A percentile compares a stretch with the other conserved stretches of the same genome.
Evolutionary conservation across 768 basidiomycete species (phyloP).

Genomic region (Lepiota brunneoincarnata): DNA sequence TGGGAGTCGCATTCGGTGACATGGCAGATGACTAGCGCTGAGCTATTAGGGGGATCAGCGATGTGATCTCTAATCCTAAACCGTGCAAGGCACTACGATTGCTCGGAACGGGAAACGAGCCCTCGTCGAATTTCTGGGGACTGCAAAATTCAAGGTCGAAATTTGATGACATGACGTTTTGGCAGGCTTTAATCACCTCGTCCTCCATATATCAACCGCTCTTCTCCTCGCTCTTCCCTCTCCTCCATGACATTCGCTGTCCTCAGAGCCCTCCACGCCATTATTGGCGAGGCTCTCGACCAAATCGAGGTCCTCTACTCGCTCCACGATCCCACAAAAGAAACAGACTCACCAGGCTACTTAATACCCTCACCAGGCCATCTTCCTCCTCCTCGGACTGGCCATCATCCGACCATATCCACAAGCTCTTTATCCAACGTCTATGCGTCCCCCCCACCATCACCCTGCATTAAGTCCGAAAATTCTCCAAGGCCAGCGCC

Average conservation of each 20-base stretch:
- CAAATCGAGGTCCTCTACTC: slow-evolving; percentile 64
- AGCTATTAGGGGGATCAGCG: neutral
- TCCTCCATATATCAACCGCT: slow-evolving; percentile 5
- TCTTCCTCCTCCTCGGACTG: neutral
- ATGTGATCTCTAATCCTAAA: neutral
- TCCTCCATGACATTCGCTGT: slow-evolving; percentile 55
- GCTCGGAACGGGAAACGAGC: neutral
- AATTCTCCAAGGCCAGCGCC: neutral
- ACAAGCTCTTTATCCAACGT: slow-evolving; percentile 18
- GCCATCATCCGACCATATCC: slow-evolving; percentile 7
- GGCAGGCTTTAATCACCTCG: slow-evolving; percentile 1
- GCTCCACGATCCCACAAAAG: slow-evolving; percentile 18
- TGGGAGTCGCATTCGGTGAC: slow-evolving; percentile 4
- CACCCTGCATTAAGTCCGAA: slow-evolving; percentile 24
- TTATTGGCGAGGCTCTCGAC: slow-evolving; percentile 66
- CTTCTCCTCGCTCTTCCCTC: slow-evolving; percentile 1
- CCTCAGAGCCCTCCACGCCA: slow-evolving; percentile 59
- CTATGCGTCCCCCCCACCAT: slow-evolving; percentile 32
- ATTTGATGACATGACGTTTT: slow-evolving; percentile 6
- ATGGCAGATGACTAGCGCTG: slow-evolving; percentile 1
- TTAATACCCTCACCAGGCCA: slow-evolving; percentile 10
- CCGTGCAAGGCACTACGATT: neutral
- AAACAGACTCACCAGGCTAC: slow-evolving; percentile 12
- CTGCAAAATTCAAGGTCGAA: neutral
- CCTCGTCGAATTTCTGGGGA: neutral